Evolutionary conservation across 140 eudicot species (phyloP), one percentile per base, ranked within the genome.

Genomic region (Ambrosia hybrid): DNA sequence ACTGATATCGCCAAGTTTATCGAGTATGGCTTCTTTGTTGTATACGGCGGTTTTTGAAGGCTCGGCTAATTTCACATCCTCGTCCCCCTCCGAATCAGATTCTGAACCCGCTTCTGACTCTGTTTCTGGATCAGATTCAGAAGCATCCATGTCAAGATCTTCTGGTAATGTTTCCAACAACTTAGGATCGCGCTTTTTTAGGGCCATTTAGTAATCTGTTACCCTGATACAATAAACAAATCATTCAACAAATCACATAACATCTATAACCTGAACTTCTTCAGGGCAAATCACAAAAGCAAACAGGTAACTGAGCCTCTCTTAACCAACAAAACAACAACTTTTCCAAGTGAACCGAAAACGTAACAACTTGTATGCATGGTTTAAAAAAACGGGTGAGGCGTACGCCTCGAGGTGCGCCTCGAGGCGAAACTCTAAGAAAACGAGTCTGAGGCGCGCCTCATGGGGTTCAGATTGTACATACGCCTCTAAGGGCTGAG

Each of bases 31-130:
- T 3, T 83, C 94, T 74, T 67, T 81, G 80, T 90, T 84, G 83
- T 90, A 72, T 51, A 88, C 80, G 4, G 97, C 84, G 66, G 74
- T 88, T 75, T 93, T 90, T 39, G 91, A 85, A 51, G 96, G 98
- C 82, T 93, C 91, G 2, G 83, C 71, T 65, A 87, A 59, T 70
- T 82, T 87, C 59, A 86, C 71, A 45, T 85, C 95, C 17, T 82
- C 95, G 2, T 82, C 88, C 3, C 83, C 98, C 12, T 84, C 97
- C n/a, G 68, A 51, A 4, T 84, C 95, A 0, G 80, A 83, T 36
- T 80, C 96, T 0, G 84, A 73, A 9, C 78, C 95, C 0, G 65
- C 45, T 36, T 69, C 76, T 2, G 79, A 55, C 13, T 78, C 78
- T 33, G 75, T 53, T 56, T 75, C 67, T 3, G 51, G 79, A 15